Conservation (phyloP, 2,329 filamentous ascomycete species). For the Colletotrichum sp. region DNA sequence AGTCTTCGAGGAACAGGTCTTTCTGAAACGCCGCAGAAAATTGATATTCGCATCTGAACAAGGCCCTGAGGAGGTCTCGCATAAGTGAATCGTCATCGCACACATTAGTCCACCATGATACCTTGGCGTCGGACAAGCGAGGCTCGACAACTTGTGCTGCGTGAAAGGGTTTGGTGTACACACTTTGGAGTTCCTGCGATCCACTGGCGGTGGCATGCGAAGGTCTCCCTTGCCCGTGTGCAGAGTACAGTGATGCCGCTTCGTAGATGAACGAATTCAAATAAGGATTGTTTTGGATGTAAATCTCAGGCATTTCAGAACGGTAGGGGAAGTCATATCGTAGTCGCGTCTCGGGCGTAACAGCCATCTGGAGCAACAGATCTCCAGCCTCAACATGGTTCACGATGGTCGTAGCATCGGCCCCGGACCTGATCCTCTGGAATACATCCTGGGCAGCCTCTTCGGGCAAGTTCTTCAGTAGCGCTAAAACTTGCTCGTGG, state of each 20-base stretch:
- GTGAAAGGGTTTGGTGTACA: constrained; percentile 41
- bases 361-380: constrained; percentile 40
- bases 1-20: constrained; percentile 31
- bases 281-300: constrained; percentile 31
- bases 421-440: constrained; percentile 37
- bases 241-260: not conserved
- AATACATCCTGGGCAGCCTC: constrained; percentile 39
- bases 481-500: not conserved
- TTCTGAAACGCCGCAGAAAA: constrained; percentile 28
- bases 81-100: constrained; percentile 29
- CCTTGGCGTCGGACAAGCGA: constrained; percentile 28
- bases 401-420: constrained; percentile 33
- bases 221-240: not conserved
- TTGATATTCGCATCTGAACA: constrained; percentile 26
- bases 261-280: constrained; percentile 31
- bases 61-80: constrained; percentile 24
- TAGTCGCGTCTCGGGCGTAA: constrained; percentile 39
- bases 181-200: not conserved
- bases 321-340: constrained; percentile 45
- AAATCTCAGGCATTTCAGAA: constrained; percentile 24
- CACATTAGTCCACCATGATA: constrained; percentile 31
- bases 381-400: constrained; percentile 40
- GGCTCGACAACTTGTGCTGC: constrained; percentile 38
- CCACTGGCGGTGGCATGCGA: not conserved
- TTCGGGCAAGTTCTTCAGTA: not conserved